phyloP scores from a whole-genome alignment of 1,284 basidiomycete species.

The Papiliotrema terrestris region DNA sequence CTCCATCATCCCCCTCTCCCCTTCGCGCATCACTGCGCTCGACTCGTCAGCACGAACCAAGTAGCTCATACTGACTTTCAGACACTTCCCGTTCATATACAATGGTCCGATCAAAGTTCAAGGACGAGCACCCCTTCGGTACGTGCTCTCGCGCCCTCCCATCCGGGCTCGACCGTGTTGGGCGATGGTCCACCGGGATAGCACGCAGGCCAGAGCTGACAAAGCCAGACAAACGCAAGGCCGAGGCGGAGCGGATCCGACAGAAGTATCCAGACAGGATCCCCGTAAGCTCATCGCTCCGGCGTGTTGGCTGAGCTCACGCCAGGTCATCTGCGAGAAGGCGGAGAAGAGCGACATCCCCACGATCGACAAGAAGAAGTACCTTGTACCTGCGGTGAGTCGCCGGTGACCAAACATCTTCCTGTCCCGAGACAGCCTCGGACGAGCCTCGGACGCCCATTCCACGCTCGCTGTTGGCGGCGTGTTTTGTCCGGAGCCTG shows the following conservation, averaged over 20 bases:
- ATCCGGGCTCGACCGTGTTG: not conserved
- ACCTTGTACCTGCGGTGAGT: constrained; percentile 87
- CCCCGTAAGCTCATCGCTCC: constrained; percentile 61
- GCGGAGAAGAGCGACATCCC: constrained; percentile 98
- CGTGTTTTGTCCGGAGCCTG: too few species aligned
- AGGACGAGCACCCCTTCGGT: constrained; percentile 99
- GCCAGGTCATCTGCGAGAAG: constrained; percentile 98
- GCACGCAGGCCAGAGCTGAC: not conserved
- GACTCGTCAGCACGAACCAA: too few species aligned
- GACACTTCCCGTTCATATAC: not conserved
- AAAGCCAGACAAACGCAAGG: constrained; percentile 89
- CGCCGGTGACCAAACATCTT: not conserved
- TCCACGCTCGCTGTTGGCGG: too few species aligned
- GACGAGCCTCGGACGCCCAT: too few species aligned
- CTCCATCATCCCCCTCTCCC: too few species aligned
- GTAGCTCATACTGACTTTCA: too few species aligned
- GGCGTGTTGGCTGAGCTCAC: not conserved
- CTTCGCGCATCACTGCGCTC: too few species aligned
- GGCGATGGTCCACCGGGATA: not conserved
- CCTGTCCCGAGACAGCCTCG: too few species aligned
- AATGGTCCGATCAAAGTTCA: constrained; percentile 95
- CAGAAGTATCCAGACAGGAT: constrained; percentile 99
- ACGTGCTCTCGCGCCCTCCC: constrained; percentile 27
- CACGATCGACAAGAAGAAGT: constrained; percentile 99
- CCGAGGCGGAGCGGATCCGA: constrained; percentile 86